Base-by-base conservation (phyloP, 2,329 filamentous ascomycete genomes). In the Phialophora expanda region DNA sequence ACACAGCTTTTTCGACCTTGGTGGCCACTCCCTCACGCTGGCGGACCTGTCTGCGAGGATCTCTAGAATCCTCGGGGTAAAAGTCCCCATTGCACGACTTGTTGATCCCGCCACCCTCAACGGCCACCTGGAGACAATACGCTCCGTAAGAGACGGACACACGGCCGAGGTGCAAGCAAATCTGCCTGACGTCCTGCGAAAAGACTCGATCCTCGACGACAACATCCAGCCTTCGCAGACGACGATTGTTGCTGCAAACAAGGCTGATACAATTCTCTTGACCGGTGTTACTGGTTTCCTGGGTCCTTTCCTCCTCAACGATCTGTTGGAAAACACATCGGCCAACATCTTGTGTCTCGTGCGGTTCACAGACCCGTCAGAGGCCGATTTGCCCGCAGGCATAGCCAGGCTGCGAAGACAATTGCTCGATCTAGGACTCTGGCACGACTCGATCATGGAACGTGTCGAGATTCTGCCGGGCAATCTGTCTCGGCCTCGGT, bases 1-100 rank as follows among this genome's bases (percentile, higher is more conserved):
- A 67, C 88, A 92, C 75, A 89, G 88, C 75, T 94, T 94, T 77
- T 94, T 93, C 74, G 91, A 93, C 66, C 80, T 94, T 1, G 91
- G 91, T 41, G 91, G 91, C 0, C 91, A 94, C 76, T 93, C 90
- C 0, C 79, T 94, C 61, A 87, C 87, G 1, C 84, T 94, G n/a
- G 91, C 91, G 0, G 89, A 92, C 66, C 83, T 94, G 28, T 87
- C 90, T n/a, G 87, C 87, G 28, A 86, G 87, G 38, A 76, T 93
- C 14, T 87, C 89, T 0, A 86, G 86, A 65, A 84, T 84, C 0
- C 92, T 92, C 72, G 90, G 90, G 4, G 90, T 93, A 75, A 85
- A 88, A 0, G 85, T 94, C 1, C 88, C 90, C 2, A 83, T 93
- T 20, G 86, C 85, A 59, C 87, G 88, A 51, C 85, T 94, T 14